Percentiles rank a stretch among this genome's conserved stretches.
These are phyloP conservation scores for Hypoxylon crocopeplum DNA, from an alignment of 495 filamentous ascomycete species.

Conservation along the genomic window DNA sequence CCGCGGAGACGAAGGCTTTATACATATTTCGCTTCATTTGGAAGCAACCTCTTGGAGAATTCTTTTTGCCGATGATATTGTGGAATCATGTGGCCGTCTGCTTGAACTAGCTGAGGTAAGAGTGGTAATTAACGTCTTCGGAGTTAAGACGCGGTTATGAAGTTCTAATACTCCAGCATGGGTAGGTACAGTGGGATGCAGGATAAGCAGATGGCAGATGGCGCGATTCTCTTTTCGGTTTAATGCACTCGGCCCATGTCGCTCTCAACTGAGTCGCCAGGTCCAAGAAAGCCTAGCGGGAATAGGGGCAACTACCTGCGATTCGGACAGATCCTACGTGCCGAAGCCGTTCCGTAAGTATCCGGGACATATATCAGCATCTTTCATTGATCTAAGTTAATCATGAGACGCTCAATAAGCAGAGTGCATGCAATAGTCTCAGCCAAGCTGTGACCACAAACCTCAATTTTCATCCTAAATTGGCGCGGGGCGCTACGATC, in stretches of 20 bases:
- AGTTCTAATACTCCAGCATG: not conserved
- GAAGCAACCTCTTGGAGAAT: not conserved
- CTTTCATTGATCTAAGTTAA: not conserved
- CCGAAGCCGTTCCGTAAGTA: conserved; percentile 7
- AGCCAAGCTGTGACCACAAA: no score
- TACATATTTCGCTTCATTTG: not conserved
- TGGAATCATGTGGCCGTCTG: no score
- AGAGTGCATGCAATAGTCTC: conserved; percentile 8
- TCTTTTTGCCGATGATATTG: not conserved
- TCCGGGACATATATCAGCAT: not conserved
- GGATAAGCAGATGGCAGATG: conserved; percentile 38
- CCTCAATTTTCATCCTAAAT: no score
- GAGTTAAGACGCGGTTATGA: not conserved
- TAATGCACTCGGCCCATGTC: not conserved
- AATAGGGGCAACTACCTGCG: not conserved
- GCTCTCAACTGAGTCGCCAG: not conserved
- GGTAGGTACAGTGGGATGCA: conserved; percentile 18
- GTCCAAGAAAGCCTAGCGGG: not conserved
- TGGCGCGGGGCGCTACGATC: not conserved
- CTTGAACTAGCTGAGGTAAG: not conserved
- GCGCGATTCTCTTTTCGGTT: conserved; percentile 1
- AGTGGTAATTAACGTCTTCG: not conserved
- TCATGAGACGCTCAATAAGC: conserved; percentile 7
- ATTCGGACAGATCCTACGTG: conserved; percentile 12
- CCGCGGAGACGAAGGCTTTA: not conserved